Conservation (phyloP, 306 rosid genomes). For the Vigna radiata region DNA sequence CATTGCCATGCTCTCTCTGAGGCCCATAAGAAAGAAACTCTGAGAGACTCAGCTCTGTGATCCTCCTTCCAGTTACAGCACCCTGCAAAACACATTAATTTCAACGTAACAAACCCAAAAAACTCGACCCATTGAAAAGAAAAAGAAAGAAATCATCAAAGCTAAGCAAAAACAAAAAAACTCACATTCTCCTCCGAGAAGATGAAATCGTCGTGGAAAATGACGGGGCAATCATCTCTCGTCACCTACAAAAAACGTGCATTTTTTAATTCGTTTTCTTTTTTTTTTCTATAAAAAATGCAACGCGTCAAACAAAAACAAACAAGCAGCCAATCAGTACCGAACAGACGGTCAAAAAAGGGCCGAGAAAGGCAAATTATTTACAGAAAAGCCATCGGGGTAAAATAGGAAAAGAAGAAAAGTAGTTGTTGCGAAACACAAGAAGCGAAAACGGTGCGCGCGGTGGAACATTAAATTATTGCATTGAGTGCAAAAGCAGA, state of each 20-base stretch:
- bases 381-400: slow-evolving; percentile 18
- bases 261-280: slow-evolving; percentile 26
- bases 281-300: neutral
- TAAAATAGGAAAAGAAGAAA: neutral
- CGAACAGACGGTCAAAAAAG: neutral
- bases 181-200: slow-evolving; percentile 65
- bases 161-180: neutral
- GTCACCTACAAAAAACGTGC: slow-evolving; percentile 81
- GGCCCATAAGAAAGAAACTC: slow-evolving; percentile 81
- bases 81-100: slow-evolving; percentile 53
- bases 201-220: slow-evolving; percentile 77
- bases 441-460: neutral
- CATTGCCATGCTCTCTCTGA: slow-evolving; percentile 59
- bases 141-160: neutral
- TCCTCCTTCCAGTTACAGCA: slow-evolving; percentile 63
- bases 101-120: neutral
- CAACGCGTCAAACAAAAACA: neutral
- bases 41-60: slow-evolving; percentile 56
- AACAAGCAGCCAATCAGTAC: slow-evolving; percentile 42
- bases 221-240: slow-evolving; percentile 76
- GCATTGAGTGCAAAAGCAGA: no score
- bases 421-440: neutral
- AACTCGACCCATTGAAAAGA: no score
- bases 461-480: neutral
- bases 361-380: neutral